Percentiles rank a stretch among this genome's conserved stretches.
Evolutionary conservation across 495 filamentous ascomycete species (phyloP).

Genomic region (Mycothermus thermophilus): DNA sequence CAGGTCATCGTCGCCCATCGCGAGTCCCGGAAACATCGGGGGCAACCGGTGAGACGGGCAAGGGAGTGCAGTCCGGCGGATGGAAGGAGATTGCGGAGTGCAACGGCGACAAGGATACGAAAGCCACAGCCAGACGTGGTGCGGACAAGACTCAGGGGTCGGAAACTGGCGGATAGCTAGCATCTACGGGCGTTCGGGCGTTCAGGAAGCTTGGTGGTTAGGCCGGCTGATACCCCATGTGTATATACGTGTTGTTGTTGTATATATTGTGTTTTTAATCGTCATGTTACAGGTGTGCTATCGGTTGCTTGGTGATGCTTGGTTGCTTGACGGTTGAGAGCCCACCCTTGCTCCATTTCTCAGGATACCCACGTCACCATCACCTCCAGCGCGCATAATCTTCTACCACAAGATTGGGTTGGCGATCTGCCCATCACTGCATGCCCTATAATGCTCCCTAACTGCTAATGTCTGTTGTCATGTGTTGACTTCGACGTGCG

Average conservation of each 20-base stretch:
- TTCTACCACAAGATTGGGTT: too few relatives aligned
- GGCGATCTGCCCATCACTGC: too few relatives aligned
- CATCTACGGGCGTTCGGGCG: constrained; percentile 11
- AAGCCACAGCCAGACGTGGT: constrained; percentile 24
- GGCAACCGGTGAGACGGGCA: constrained; percentile 9
- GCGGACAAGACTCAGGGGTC: constrained; percentile 21
- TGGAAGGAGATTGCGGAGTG: constrained; percentile 18
- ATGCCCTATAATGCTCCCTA: too few relatives aligned
- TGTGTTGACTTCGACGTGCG: too few relatives aligned
- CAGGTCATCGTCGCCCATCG: constrained; percentile 7
- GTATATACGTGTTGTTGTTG: constrained; percentile 16
- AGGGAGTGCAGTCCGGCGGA: constrained; percentile 18
- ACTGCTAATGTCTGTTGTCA: too few relatives aligned
- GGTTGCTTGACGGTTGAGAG: too few relatives aligned
- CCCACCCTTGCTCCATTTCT: too few relatives aligned
- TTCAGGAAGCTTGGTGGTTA: constrained; percentile 13
- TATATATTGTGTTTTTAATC: constrained; percentile 12
- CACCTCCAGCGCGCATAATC: too few relatives aligned
- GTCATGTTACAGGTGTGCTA: background rate
- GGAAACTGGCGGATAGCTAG: constrained; percentile 18
- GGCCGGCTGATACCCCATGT: constrained; percentile 18
- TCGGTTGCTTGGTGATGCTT: background rate
- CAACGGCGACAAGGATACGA: constrained; percentile 21
- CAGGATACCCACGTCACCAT: too few relatives aligned
- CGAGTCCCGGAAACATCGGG: constrained; percentile 11